These are phyloP conservation scores for Mikania micrantha DNA, from an alignment of 129 eudicot species.

Conservation along the genomic window DNA sequence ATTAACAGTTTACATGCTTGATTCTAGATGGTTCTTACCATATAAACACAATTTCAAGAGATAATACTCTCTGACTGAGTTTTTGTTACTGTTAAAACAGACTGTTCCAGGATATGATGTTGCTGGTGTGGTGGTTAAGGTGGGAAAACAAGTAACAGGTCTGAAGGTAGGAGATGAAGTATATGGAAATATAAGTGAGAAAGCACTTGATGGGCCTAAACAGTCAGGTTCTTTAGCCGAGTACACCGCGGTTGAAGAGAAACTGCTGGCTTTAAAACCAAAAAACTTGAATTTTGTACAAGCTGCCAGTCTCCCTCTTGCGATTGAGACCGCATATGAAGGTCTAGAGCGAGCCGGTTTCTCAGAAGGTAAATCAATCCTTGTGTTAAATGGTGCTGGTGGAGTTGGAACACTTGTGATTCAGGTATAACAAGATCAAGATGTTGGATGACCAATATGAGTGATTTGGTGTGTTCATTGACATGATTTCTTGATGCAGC, in stretches of 20 bases:
- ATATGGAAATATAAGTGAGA: slow-evolving; percentile 30
- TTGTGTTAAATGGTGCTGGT: slow-evolving; percentile 33
- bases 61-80: not conserved
- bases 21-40: not conserved
- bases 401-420: slow-evolving; percentile 37
- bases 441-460: not conserved
- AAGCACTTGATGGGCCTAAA: slow-evolving; percentile 27
- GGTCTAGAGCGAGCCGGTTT: slow-evolving; percentile 33
- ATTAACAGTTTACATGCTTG: not conserved
- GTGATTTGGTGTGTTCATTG: not conserved
- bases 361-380: slow-evolving; percentile 30
- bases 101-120: slow-evolving; percentile 42
- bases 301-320: slow-evolving; percentile 43
- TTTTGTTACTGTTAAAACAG: slow-evolving; percentile 15
- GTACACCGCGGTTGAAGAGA: slow-evolving; percentile 39
- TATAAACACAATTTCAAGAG: not conserved
- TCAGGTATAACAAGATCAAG: slow-evolving; percentile 25
- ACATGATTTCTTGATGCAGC: slow-evolving; percentile 18
- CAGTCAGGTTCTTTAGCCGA: slow-evolving; percentile 38
- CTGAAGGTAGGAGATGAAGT: slow-evolving; percentile 40
- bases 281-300: slow-evolving; percentile 24
- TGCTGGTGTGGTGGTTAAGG: slow-evolving; percentile 39
- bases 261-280: slow-evolving; percentile 35
- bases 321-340: slow-evolving; percentile 40
- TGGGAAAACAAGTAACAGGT: slow-evolving; percentile 30